Percentiles rank a stretch among this genome's conserved stretches.
Conservation (phyloP, 208 protist species). For the Balamuthia mandrillaris region DNA sequence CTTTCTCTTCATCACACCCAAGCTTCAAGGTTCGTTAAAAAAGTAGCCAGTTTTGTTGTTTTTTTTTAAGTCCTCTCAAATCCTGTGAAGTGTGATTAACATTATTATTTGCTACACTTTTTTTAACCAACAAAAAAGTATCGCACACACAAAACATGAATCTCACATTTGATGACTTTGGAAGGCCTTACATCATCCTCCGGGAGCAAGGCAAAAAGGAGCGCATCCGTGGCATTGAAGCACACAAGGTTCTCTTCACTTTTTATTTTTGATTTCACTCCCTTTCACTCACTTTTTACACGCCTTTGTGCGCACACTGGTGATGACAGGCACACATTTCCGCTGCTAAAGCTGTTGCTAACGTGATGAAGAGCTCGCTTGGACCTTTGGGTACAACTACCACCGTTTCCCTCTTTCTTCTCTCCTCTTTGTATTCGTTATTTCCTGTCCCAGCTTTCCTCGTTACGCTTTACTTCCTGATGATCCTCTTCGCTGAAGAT, state of each 20-base stretch:
- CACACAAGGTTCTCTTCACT: slow-evolving; percentile 81
- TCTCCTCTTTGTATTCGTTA: neutral
- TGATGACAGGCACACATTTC: slow-evolving; percentile 89
- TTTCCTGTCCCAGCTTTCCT: neutral
- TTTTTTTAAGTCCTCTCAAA: too few species aligned
- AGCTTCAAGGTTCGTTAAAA: too few species aligned
- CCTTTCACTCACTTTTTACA: neutral
- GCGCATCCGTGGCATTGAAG: slow-evolving; percentile 93
- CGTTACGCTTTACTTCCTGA: slow-evolving; percentile 40
- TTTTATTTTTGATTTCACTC: neutral
- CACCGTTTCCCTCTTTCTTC: neutral
- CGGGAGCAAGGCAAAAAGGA: slow-evolving; percentile 94
- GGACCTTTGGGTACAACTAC: slow-evolving; percentile 83
- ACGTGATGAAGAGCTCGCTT: slow-evolving; percentile 94
- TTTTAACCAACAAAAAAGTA: neutral
- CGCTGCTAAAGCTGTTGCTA: slow-evolving; percentile 91
- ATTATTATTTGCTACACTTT: too few species aligned
- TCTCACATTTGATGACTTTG: slow-evolving; percentile 98
- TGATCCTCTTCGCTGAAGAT: slow-evolving; percentile 50
- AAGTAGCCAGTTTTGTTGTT: too few species aligned
- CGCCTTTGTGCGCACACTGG: neutral
- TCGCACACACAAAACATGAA: slow-evolving; percentile 70
- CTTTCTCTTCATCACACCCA: neutral
- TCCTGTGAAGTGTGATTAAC: too few species aligned
- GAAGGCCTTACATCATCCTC: slow-evolving; percentile 97